Evolutionary conservation across 2,329 filamentous ascomycete species (phyloP).

Genomic region (Trichophyton schoenleinii): DNA sequence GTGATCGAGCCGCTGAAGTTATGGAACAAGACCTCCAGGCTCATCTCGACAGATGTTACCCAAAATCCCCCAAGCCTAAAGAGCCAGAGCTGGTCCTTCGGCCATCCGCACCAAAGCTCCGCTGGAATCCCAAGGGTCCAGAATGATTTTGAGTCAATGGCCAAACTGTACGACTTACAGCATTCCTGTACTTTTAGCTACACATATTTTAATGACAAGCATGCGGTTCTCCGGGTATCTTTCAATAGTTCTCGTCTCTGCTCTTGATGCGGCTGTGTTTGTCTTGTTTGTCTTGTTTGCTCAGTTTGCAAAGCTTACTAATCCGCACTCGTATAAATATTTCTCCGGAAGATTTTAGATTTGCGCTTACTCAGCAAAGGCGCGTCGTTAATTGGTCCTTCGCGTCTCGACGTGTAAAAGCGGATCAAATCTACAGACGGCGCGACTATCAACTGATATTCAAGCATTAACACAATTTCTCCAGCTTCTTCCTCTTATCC

Average conservation of each 20-base stretch:
- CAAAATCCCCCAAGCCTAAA: not conserved
- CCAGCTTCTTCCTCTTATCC: not conserved
- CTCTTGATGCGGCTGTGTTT: not conserved
- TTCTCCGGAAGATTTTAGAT: not conserved
- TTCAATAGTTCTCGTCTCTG: not conserved
- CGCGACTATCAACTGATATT: not conserved
- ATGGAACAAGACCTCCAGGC: not conserved
- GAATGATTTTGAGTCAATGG: not conserved
- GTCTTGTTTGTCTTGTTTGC: not conserved
- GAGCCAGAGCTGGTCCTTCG: not conserved
- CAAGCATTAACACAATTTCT: not conserved
- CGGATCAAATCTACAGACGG: not conserved
- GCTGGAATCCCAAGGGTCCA: not conserved
- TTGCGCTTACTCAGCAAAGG: not conserved
- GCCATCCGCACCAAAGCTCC: not conserved
- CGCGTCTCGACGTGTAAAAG: not conserved
- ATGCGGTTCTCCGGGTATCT: not conserved
- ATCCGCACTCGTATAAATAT: not conserved
- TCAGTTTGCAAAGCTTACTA: not conserved
- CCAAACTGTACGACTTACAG: not conserved
- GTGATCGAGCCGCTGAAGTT: not conserved
- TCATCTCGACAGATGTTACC: not conserved
- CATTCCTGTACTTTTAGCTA: not conserved
- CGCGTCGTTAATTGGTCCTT: not conserved
- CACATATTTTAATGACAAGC: not conserved